Evolutionary conservation across 352 stramenopile genomes (phyloP).

Genomic region (Hyphochytrium catenoides): DNA sequence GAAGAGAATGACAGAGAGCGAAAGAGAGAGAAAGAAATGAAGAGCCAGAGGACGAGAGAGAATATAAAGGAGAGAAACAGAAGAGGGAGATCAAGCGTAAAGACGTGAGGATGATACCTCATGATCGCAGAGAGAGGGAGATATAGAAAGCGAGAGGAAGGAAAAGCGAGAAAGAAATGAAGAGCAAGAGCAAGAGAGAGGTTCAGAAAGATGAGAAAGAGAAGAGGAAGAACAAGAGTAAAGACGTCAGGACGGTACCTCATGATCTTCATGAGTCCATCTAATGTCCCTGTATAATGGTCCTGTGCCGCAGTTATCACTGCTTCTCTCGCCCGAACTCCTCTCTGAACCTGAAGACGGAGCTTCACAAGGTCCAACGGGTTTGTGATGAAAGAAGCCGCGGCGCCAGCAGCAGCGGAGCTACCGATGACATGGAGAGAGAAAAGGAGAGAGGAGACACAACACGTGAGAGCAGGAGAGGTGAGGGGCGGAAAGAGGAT

Average conservation of each 20-base stretch:
- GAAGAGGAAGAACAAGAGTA: not conserved
- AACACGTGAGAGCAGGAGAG: too few relatives aligned
- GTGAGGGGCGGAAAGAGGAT: not conserved
- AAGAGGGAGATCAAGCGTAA: too few relatives aligned
- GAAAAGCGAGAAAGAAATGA: too few relatives aligned
- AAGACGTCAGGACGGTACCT: slow-evolving; percentile 12
- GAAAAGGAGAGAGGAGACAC: not conserved
- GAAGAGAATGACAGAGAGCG: too few relatives aligned
- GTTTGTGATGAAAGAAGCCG: slow-evolving; percentile 85
- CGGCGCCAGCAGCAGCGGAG: slow-evolving; percentile 52
- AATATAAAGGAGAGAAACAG: too few relatives aligned
- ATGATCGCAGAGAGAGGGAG: too few relatives aligned
- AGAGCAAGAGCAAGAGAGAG: not conserved
- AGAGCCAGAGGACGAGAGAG: too few relatives aligned
- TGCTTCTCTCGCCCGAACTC: slow-evolving; percentile 23
- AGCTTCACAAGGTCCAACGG: slow-evolving; percentile 91
- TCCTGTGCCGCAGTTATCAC: slow-evolving; percentile 9
- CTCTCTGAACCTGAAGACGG: slow-evolving; percentile 63
- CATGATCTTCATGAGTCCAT: slow-evolving; percentile 59
- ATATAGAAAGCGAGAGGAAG: too few relatives aligned
- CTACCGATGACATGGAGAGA: slow-evolving; percentile 1
- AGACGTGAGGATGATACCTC: not conserved
- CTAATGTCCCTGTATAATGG: slow-evolving; percentile 13
- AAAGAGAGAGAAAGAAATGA: too few relatives aligned
- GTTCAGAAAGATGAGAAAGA: not conserved